phyloP scores from a whole-genome alignment of 2,329 filamentous ascomycete species.

The Phoma sp. region DNA sequence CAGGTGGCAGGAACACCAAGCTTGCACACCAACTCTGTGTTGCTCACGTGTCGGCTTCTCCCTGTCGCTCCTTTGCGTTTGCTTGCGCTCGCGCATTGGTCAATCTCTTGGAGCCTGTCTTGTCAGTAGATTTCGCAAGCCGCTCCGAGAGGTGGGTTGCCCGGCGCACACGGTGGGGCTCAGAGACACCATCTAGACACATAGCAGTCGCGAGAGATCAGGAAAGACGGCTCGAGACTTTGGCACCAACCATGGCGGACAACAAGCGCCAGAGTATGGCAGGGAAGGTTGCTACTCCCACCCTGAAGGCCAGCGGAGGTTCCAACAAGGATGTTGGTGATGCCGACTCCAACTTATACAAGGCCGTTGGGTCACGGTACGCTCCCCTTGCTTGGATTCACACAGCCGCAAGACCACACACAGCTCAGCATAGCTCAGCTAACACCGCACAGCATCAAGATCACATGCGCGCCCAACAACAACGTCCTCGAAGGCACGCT shows the following conservation, averaged over 20 bases:
- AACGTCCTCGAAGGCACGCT: conserved; percentile 66
- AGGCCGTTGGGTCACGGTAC: conserved; percentile 68
- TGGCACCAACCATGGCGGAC: conserved; percentile 58
- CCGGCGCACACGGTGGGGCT: conserved; percentile 16
- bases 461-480: conserved; percentile 61
- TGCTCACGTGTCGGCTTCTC: conserved; percentile 40
- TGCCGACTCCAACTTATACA: conserved; percentile 62
- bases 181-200: conserved; percentile 10
- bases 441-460: conserved; percentile 57
- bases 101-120: conserved; percentile 21
- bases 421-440: conserved; percentile 11
- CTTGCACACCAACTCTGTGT: conserved; percentile 14
- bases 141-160: conserved; percentile 7
- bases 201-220: conserved; percentile 10
- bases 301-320: conserved; percentile 51
- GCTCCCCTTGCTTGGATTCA: conserved; percentile 28
- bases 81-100: conserved; percentile 44
- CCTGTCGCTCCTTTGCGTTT: conserved; percentile 51
- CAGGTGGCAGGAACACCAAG: conserved; percentile 15
- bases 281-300: conserved; percentile 60
- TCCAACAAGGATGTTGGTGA: conserved; percentile 55
- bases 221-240: background rate
- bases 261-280: conserved; percentile 63
- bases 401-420: background rate
- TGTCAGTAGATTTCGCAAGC: conserved; percentile 10